Conservation (phyloP, 495 filamentous ascomycete species). For the Aspergillus cavernicola region DNA sequence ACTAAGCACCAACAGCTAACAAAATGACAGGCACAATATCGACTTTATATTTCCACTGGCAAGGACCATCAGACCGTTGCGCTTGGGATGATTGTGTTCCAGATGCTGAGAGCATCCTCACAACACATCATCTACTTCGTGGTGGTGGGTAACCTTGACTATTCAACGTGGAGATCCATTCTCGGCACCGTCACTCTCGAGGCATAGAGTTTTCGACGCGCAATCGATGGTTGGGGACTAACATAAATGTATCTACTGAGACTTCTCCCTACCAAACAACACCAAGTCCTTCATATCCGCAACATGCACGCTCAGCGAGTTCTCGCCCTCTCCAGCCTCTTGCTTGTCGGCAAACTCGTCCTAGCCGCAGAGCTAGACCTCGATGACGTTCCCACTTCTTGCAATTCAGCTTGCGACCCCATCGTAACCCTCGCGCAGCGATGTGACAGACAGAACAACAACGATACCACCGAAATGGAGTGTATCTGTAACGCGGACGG, state of each 20-base stretch:
- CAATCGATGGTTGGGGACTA: background rate
- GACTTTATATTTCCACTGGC: no score
- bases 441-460: slow-evolving; percentile 29
- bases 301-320: slow-evolving; percentile 28
- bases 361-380: slow-evolving; percentile 28
- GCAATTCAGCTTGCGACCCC: slow-evolving; percentile 27
- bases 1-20: no score
- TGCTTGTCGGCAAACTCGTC: slow-evolving; percentile 26
- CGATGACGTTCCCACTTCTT: slow-evolving; percentile 32
- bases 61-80: no score
- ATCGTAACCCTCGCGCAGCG: slow-evolving; percentile 25
- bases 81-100: no score
- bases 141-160: background rate
- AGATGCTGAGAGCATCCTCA: background rate
- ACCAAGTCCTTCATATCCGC: slow-evolving; percentile 1
- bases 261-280: background rate
- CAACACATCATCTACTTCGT: background rate
- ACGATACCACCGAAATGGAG: slow-evolving; percentile 27
- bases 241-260: background rate
- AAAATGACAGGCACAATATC: no score
- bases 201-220: background rate
- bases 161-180: background rate
- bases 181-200: slow-evolving; percentile 4
- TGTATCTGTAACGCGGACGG: slow-evolving; percentile 33
- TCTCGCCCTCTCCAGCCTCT: slow-evolving; percentile 25